Base-by-base conservation (phyloP, 2,329 filamentous ascomycete genomes). In the Trichoderma atroviride region DNA sequence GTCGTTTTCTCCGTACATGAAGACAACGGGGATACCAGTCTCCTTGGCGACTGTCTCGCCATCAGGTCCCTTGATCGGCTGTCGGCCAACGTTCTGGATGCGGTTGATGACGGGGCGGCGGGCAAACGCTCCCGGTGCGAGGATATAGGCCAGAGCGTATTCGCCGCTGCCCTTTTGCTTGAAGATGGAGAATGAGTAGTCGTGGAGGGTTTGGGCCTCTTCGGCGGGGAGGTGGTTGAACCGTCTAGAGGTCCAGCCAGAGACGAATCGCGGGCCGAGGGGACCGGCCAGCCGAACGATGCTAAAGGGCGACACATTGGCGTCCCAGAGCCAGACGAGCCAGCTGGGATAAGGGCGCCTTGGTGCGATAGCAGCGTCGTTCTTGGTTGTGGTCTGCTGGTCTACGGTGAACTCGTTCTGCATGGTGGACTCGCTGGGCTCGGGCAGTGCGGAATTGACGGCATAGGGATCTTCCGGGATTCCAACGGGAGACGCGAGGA, bases 1-100 rank as follows among this genome's bases (percentile, higher is more conserved):
- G 83, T 99, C 96, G 76, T 96, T 90, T 75, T 98, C 94, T 72
- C 96, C 96, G 77, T 99, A 99, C 92, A 98, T 94, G 78, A 99
- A 88, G 10, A 98, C 87, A 37, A 98, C 84, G 0, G 96, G 95
- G 61, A 94, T 84, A 1, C 94, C 94, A 0, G 86, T 91, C 74
- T 89, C 87, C 69, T 78, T 80, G 52, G 75, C 69, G 19, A 74
- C 69, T 11, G 73, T 70, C 9, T 70, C 72, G 29, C 74, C 74
- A 9, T 77, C 73, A 6, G 76, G 69, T 3, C 75, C 75, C 60
- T 75, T 74, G 70, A 87, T 78, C 7, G 80, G 73, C 78, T 96
- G 92, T n/a, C 95, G 86, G 1, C 95, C 95, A 7, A 99, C 90
- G 19, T 90, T 88, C 22, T 96, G 89, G 67, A 99, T 97, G 57